phyloP scores from a whole-genome alignment of 495 filamentous ascomycete species.

The Aspergillus affinis region DNA sequence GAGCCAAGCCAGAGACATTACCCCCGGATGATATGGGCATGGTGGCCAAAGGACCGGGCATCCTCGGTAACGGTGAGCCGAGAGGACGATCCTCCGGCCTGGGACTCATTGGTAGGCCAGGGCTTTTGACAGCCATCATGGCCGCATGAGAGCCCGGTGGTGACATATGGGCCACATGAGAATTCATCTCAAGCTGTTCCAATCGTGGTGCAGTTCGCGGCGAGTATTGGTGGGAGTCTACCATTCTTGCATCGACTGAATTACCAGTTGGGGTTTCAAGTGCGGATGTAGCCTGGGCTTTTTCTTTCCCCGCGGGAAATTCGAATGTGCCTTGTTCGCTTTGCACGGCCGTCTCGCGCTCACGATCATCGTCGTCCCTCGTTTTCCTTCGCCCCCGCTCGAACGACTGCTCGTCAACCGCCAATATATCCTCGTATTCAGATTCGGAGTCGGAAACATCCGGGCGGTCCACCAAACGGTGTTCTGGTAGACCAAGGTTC shows the following conservation, averaged over 20 bases:
- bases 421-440: slow-evolving; percentile 77
- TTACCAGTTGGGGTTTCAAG: neutral
- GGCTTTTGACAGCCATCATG: slow-evolving; percentile 68
- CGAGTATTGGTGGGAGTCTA: neutral
- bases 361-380: slow-evolving; percentile 80
- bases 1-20: slow-evolving; percentile 57
- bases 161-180: slow-evolving; percentile 23
- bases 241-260: neutral
- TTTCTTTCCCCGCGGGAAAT: slow-evolving; percentile 59
- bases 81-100: slow-evolving; percentile 74
- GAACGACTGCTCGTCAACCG: slow-evolving; percentile 60
- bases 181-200: slow-evolving; percentile 31
- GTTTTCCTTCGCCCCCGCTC: slow-evolving; percentile 82
- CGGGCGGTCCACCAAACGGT: slow-evolving; percentile 42
- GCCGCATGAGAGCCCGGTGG: slow-evolving; percentile 31
- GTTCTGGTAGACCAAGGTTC: slow-evolving; percentile 56
- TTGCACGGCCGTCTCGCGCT: slow-evolving; percentile 64
- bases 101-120: slow-evolving; percentile 86
- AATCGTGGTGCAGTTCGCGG: slow-evolving; percentile 1
- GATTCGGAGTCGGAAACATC: slow-evolving; percentile 68
- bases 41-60: slow-evolving; percentile 50
- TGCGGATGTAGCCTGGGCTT: slow-evolving; percentile 1
- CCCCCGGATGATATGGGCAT: slow-evolving; percentile 65
- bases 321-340: slow-evolving; percentile 65
- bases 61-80: slow-evolving; percentile 68